Evolutionary conservation across 2,329 filamentous ascomycete genomes (phyloP).

Genomic region (Botryotinia globosa): DNA sequence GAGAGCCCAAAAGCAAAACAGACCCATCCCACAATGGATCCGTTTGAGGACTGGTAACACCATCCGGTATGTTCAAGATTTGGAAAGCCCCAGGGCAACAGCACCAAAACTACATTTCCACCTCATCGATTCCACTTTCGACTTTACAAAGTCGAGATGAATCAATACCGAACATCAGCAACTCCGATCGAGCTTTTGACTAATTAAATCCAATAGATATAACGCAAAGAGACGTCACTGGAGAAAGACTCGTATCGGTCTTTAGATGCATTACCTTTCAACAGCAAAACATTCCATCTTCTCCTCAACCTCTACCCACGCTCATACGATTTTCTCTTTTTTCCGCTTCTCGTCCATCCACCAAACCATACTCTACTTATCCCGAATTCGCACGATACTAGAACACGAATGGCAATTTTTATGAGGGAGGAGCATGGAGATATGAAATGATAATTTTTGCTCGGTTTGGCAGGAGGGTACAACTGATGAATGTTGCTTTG

Average conservation of each 20-base stretch:
- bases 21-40: conserved; percentile 99
- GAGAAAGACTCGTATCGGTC: conserved; percentile 99
- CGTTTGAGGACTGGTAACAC: conserved; percentile 97
- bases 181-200: conserved; percentile 11
- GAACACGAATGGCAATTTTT: conserved; percentile 18
- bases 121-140: neutral
- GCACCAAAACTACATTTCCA: neutral
- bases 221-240: conserved; percentile 99
- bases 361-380: conserved; percentile 17
- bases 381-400: conserved; percentile 16
- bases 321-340: conserved; percentile 19
- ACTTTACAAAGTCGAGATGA: neutral
- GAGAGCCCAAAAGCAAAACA: conserved; percentile 99
- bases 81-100: conserved; percentile 6
- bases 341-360: conserved; percentile 21
- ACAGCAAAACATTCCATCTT: conserved; percentile 21
- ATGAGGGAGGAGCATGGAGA: conserved; percentile 19
- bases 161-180: neutral
- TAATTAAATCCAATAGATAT: conserved; percentile 63
- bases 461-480: conserved; percentile 18
- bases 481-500: conserved; percentile 17
- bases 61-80: conserved; percentile 70
- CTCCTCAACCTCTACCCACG: conserved; percentile 17
- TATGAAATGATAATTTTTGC: conserved; percentile 19
- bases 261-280: conserved; percentile 66